Evolutionary conservation across 75 land plant genomes (phyloP), one percentile per base, ranked within the genome.

Genomic region (Isoetes taiwanensis): DNA sequence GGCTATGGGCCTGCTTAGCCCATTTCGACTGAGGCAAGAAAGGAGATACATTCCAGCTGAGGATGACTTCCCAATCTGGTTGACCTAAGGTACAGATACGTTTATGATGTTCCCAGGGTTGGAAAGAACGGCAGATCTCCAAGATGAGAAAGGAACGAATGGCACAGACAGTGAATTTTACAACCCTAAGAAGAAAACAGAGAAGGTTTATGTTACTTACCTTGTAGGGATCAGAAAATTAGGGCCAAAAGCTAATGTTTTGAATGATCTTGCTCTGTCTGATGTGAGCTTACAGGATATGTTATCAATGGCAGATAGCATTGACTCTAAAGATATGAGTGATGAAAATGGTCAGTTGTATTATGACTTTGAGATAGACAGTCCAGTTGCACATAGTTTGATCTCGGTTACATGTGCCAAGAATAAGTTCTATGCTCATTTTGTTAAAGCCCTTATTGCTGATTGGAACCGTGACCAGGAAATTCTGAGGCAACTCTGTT

Each of bases 91-190:
- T n/a, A n/a, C n/a, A n/a, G n/a, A n/a, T 93, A 93, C 56, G 57
- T 69, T 9, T 91, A 81, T 64, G 90, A 81, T 24, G 95, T 93
- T 8, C 98, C n/a, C 64, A 75, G 25, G 89, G 90, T 1, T 93
- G 98, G 98, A 93, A 93, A 72, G 98, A 93, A 72, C 61, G 89
- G 11, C 75, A 79, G 24, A 82, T 93, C 39, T 93, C 98, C 37
- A 93, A 93, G 54, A 78, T 20, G 85, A 87, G 61, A 93, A 93
- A 72, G 98, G 98, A 14, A 93, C 98, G 2, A 93, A 93, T 29
- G 98, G 98, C 11, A 93, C 98, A 1, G 98, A 93, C 70, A 79
- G 83, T 37, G 98, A 93, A 62, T 93, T 93, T 72, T 88, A 69
- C 78, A 93, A 93, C 72, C 98, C 98, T 0, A 80, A 73, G 59